Percentiles rank a stretch among this genome's conserved stretches.
phyloP scores from a whole-genome alignment of 352 stramenopile species.

The Thalassiosira mediterranea region DNA sequence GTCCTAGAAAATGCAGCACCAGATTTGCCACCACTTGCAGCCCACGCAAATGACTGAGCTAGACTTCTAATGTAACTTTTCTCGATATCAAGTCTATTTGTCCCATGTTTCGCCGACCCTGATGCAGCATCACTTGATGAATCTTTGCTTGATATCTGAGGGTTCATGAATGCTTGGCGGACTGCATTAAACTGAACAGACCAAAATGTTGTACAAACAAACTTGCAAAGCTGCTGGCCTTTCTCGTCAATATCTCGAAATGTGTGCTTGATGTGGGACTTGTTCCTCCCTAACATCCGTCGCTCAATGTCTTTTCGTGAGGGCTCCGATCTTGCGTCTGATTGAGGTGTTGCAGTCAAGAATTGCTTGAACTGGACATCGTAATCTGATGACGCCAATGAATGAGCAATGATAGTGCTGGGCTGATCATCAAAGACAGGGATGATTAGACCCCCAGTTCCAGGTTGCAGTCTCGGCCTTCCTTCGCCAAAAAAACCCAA shows the following conservation, averaged over 20 bases:
- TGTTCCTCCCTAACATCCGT: constrained; percentile 81
- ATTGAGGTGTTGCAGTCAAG: constrained; percentile 36
- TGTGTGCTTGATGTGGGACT: constrained; percentile 86
- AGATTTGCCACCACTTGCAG: constrained; percentile 95
- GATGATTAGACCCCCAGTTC: constrained; percentile 89
- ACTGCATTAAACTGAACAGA: constrained; percentile 88
- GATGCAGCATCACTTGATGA: constrained; percentile 59
- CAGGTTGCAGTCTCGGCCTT: constrained; percentile 88
- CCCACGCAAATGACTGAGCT: constrained; percentile 85
- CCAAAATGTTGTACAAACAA: constrained; percentile 85
- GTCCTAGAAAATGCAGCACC: constrained; percentile 95
- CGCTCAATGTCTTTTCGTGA: constrained; percentile 77
- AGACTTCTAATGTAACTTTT: constrained; percentile 81
- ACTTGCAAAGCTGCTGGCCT: constrained; percentile 85
- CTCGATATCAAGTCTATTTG: constrained; percentile 71
- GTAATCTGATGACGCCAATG: constrained; percentile 90
- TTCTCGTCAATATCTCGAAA: constrained; percentile 87
- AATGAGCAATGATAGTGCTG: constrained; percentile 94
- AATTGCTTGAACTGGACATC: constrained; percentile 79
- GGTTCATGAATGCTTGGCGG: constrained; percentile 81
- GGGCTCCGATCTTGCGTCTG: constrained; percentile 42
- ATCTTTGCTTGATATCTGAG: constrained; percentile 52
- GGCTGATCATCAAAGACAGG: constrained; percentile 92
- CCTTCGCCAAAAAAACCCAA: constrained; percentile 89
- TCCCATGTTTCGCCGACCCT: constrained; percentile 34